Percentiles rank a stretch among this genome's conserved stretches.
phyloP scores from a whole-genome alignment of 306 rosid species.

The Mucuna pruriens region DNA sequence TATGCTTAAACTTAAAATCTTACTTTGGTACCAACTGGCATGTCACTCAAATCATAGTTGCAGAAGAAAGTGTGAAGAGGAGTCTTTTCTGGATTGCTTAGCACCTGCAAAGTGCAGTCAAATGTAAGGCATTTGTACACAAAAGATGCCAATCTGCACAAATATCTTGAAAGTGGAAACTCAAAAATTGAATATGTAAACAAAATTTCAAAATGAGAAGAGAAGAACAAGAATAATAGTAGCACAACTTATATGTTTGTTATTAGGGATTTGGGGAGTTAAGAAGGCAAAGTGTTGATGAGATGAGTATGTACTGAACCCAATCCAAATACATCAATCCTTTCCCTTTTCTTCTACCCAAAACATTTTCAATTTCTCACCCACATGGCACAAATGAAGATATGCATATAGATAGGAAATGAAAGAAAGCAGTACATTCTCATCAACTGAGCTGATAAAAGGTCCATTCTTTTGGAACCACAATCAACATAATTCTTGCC shows the following conservation, averaged over 20 bases:
- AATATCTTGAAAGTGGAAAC: not conserved
- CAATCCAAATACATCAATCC: conserved; percentile 17
- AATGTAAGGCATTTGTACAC: conserved; percentile 21
- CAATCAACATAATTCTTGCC: conserved; percentile 12
- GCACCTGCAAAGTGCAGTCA: conserved; percentile 65
- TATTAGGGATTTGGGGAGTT: not conserved
- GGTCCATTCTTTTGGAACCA: conserved; percentile 18
- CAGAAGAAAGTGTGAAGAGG: conserved; percentile 98
- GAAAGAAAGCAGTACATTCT: conserved; percentile 7
- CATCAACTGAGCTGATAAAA: conserved; percentile 28
- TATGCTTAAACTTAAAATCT: conserved; percentile 32
- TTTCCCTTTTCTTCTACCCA: not conserved
- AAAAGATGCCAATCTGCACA: conserved; percentile 6
- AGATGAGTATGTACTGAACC: conserved; percentile 1
- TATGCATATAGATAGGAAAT: not conserved
- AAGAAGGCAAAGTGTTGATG: conserved; percentile 1
- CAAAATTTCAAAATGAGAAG: conserved; percentile 15
- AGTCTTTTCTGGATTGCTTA: conserved; percentile 98
- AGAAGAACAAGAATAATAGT: not conserved
- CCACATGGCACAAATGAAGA: conserved; percentile 15
- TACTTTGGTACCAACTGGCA: conserved; percentile 98
- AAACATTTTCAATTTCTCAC: conserved; percentile 4
- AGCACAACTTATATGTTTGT: conserved; percentile 12
- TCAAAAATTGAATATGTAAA: conserved; percentile 1
- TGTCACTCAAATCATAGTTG: conserved; percentile 95